Conservation (phyloP, 805 yeast species). For the Metschnikowia matae region DNA sequence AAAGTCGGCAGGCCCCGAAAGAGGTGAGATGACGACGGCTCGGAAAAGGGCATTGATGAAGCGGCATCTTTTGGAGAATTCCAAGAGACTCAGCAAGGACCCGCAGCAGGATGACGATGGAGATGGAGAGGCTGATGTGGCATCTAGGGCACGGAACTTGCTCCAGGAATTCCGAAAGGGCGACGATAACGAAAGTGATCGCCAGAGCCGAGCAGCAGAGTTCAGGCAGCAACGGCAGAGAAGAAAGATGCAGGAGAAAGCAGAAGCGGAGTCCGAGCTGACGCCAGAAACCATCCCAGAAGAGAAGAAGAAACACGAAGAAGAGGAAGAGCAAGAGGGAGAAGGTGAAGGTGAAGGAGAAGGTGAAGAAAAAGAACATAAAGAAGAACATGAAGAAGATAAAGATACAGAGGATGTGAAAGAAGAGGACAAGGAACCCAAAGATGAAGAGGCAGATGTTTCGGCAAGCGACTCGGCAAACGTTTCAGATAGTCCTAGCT, state of each 20-base stretch:
- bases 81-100: slow-evolving; percentile 12
- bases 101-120: slow-evolving; percentile 1
- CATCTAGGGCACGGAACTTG: slow-evolving; percentile 58
- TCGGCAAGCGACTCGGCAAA: no score
- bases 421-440: no score
- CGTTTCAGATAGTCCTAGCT: no score
- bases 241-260: slow-evolving; percentile 8
- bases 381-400: no score
- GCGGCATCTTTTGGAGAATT: slow-evolving; percentile 48
- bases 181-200: slow-evolving; percentile 14
- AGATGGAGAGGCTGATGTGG: slow-evolving; percentile 41
- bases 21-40: slow-evolving; percentile 75
- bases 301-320: no score
- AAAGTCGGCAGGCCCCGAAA: slow-evolving; percentile 77
- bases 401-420: no score
- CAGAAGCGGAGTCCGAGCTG: not conserved
- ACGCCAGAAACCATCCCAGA: no score
- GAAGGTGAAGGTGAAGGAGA: no score
- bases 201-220: slow-evolving; percentile 13
- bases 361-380: no score
- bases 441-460: no score
- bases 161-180: slow-evolving; percentile 52
- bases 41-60: slow-evolving; percentile 76
- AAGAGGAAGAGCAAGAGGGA: no score
- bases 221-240: slow-evolving; percentile 16